Base-by-base conservation (phyloP, 441 rosid species). In the Erodium texanum region DNA sequence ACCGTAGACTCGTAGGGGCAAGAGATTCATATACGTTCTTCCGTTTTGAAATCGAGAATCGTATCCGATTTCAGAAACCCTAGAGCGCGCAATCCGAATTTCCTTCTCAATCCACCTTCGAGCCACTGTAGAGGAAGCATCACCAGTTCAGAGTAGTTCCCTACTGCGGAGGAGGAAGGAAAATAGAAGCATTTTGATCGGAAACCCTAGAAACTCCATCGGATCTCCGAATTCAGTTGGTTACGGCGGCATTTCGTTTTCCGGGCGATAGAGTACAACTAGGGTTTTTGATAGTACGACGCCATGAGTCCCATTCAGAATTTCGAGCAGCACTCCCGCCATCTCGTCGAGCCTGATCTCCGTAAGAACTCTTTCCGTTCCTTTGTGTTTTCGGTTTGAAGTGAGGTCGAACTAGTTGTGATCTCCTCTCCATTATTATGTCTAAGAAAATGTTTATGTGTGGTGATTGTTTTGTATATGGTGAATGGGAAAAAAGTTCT, bases 311-410 rank as follows among this genome's bases (percentile, higher is more conserved):
- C 96, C 62, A 84, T 92, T 78, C 96, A 89, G 92, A 88, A 90
- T 75, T 90, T 95, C 83, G 99, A 92, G 82, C 93, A 85, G 61
- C 97, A 92, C 77, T 83, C 99, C 48, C 89, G 96, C 73, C 90
- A 77, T 70, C 89, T 95, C 67, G 77, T 92, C 54, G 95, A 86
- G 75, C 86, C 87, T 38, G 97, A 92, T 78, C 84, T 87, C 54
- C 78, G 96, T 93, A 93, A 58, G 59, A 45, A 12, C 71, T 71
- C 78, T 67, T 69, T 50, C 41, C 41, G 41, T 36, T 19, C 22
- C 58, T 71, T 22, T 23, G 61, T 67, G 3, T 18, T 22, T 66
- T 45, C 52, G 4, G 54, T 15, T 45, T 45, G 54, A 14, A 14
- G n/a, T 45, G 54, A 45, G 18, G 54, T 45, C n/a, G 54, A 45